A percentile compares a stretch with the other conserved stretches of the same genome.
Conservation (phyloP, 176 grass and related monocot species). For the Alopecurus myosuroides region DNA sequence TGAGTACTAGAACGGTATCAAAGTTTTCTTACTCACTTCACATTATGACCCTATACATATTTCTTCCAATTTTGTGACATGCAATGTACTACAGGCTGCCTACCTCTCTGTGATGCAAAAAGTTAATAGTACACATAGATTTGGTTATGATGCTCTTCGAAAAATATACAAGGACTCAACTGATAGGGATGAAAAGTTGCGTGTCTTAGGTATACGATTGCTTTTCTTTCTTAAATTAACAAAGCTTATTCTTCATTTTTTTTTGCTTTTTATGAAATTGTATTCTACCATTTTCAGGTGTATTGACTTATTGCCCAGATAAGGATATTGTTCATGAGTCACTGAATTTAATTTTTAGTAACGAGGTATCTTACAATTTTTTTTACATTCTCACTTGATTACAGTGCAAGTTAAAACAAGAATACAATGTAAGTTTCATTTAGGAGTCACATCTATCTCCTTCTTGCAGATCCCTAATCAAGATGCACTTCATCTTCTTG, state of each 20-base stretch:
- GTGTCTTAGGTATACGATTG: conserved; percentile 45
- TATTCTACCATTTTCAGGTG: conserved; percentile 24
- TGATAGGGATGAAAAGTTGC: conserved; percentile 48
- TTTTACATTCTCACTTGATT: background rate
- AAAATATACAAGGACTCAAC: conserved; percentile 43
- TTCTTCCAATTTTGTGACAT: background rate
- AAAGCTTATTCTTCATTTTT: conserved; percentile 3
- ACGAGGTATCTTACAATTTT: conserved; percentile 36
- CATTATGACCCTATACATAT: background rate
- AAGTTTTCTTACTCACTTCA: conserved; percentile 6
- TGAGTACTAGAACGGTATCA: conserved; percentile 57
- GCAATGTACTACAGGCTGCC: conserved; percentile 44
- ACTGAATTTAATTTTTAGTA: conserved; percentile 61
- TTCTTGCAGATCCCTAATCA: conserved; percentile 56
- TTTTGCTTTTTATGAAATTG: background rate
- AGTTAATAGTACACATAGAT: conserved; percentile 47
- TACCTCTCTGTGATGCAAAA: conserved; percentile 72
- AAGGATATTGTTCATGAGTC: conserved; percentile 63
- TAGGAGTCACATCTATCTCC: background rate
- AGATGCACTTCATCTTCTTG: conserved; percentile 46
- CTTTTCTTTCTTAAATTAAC: conserved; percentile 1
- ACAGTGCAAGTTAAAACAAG: background rate
- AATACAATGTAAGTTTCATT: background rate
- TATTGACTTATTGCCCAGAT: conserved; percentile 45
- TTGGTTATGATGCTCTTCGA: conserved; percentile 60